Percentiles rank a stretch among this genome's conserved stretches.
These are phyloP conservation scores for Talaromyces funiculosus DNA, from an alignment of 2,329 filamentous ascomycete species.

Conservation along the genomic window DNA sequence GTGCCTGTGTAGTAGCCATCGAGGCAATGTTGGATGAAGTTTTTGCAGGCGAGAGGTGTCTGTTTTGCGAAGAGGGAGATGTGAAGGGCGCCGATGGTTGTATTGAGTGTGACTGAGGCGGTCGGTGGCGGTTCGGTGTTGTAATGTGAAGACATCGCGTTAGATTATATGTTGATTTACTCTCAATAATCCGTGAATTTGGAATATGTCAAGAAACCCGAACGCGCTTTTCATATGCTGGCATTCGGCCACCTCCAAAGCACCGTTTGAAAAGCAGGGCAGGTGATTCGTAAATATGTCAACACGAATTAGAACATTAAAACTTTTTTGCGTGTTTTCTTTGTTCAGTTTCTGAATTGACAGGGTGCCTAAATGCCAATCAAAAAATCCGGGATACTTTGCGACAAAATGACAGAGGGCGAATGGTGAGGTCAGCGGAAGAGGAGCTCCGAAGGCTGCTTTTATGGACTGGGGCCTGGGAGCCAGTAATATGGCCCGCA, in stretches of 20 bases:
- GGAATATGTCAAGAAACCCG: background rate
- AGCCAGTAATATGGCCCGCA: background rate
- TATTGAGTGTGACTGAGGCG: constrained; percentile 84
- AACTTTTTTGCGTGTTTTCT: too few species aligned
- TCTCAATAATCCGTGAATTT: background rate
- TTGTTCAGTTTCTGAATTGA: too few species aligned
- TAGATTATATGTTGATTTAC: background rate
- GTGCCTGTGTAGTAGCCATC: constrained; percentile 95
- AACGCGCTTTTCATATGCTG: background rate
- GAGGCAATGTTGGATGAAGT: constrained; percentile 90
- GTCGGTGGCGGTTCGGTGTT: constrained; percentile 93
- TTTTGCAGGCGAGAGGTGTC: constrained; percentile 82
- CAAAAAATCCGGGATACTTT: background rate
- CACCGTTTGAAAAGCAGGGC: too few species aligned
- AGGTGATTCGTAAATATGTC: background rate
- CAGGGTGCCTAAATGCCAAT: background rate
- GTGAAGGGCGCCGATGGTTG: constrained; percentile 79
- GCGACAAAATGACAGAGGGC: background rate
- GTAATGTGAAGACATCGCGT: constrained; percentile 71
- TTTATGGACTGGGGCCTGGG: background rate
- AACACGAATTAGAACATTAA: background rate
- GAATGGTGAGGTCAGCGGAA: constrained; percentile 7
- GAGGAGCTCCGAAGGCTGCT: constrained; percentile 6
- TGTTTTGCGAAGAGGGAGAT: constrained; percentile 95
- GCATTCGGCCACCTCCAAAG: background rate